Conservation (phyloP, 73 alveolate genomes). For the Diophrys sp. region DNA sequence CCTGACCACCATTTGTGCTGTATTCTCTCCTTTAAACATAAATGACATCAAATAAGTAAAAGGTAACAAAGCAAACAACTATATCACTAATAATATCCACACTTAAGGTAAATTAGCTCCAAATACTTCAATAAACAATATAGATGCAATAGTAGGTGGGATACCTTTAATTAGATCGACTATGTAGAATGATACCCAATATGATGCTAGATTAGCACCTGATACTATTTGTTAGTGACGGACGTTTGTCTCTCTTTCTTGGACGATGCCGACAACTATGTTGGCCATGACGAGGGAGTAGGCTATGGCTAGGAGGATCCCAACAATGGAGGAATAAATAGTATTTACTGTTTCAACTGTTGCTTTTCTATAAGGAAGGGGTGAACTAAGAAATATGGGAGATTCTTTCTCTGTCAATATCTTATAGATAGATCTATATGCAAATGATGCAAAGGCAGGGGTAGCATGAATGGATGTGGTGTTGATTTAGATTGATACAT, state of each 20-base stretch:
- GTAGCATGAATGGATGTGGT: neutral
- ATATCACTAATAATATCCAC: conserved; percentile 52
- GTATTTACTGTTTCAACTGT: conserved; percentile 1
- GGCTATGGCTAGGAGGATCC: conserved; percentile 43
- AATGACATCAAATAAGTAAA: conserved; percentile 78
- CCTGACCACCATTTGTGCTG: conserved; percentile 57
- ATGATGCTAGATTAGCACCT: conserved; percentile 83
- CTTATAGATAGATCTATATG: neutral
- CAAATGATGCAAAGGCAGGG: neutral
- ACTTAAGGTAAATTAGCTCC: conserved; percentile 39
- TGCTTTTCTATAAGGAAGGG: conserved; percentile 4
- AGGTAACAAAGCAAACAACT: conserved; percentile 83
- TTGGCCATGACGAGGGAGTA: conserved; percentile 39
- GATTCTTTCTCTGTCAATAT: neutral
- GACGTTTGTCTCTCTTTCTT: conserved; percentile 83
- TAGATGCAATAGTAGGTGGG: conserved; percentile 61
- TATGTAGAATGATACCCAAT: conserved; percentile 92
- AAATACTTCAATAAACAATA: conserved; percentile 24
- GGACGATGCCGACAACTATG: conserved; percentile 63
- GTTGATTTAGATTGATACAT: neutral
- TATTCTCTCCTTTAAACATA: conserved; percentile 56
- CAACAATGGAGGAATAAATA: neutral
- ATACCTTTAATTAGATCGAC: conserved; percentile 83
- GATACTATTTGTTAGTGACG: conserved; percentile 90
- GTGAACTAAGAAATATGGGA: neutral